phyloP scores from a whole-genome alignment of 2,329 filamentous ascomycete species.

The Penicillium sp. region DNA sequence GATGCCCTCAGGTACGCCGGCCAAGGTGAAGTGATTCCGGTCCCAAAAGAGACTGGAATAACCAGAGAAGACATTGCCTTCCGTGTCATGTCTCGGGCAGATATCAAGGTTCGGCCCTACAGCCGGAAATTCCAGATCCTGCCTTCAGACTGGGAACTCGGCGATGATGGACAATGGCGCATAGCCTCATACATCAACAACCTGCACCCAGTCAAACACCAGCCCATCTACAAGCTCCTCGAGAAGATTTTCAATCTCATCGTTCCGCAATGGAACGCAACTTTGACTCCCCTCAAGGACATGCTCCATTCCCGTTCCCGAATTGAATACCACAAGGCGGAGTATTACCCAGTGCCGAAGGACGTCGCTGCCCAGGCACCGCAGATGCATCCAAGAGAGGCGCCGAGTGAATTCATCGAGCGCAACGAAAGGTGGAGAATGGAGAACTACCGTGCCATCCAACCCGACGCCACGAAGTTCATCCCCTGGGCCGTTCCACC shows the following conservation, averaged over 20 bases:
- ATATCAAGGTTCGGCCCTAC: constrained; percentile 27
- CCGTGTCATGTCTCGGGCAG: constrained; percentile 26
- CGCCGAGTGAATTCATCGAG: constrained; percentile 21
- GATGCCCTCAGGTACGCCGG: constrained; percentile 23
- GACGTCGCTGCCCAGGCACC: constrained; percentile 15
- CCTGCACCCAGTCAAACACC: constrained; percentile 38
- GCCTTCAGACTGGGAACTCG: constrained; percentile 39
- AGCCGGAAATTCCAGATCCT: constrained; percentile 47
- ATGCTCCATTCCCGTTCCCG: constrained; percentile 31
- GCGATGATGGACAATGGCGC: constrained; percentile 24
- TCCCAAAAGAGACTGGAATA: constrained; percentile 27
- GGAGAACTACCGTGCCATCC: constrained; percentile 19
- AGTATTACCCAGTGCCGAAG: constrained; percentile 25
- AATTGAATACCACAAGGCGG: constrained; percentile 29
- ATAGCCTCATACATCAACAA: constrained; percentile 48
- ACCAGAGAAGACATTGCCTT: constrained; percentile 31
- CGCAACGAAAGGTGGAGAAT: constrained; percentile 25
- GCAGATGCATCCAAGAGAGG: constrained; percentile 15
- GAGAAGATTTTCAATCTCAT: constrained; percentile 34
- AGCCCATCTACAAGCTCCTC: constrained; percentile 36
- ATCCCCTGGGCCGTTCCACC: constrained; percentile 30
- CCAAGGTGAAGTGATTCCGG: constrained; percentile 22
- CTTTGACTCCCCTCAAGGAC: constrained; percentile 31
- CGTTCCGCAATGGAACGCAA: constrained; percentile 25
- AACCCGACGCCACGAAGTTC: constrained; percentile 29